Percentiles rank a stretch among this genome's conserved stretches.
phyloP scores from a whole-genome alignment of 768 basidiomycete species.

The Wakefieldia striispora region DNA sequence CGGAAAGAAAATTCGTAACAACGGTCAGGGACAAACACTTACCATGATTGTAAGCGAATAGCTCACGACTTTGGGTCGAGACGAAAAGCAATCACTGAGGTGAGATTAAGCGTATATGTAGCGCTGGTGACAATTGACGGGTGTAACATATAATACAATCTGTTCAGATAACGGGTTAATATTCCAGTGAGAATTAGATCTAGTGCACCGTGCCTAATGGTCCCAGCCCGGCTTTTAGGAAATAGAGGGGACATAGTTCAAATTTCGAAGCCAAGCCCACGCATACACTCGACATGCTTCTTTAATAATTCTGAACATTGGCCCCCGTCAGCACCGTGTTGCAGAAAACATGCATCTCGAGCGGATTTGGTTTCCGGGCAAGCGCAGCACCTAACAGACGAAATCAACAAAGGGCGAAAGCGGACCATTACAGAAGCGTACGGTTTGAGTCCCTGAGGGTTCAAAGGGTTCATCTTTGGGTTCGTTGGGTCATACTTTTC shows the following conservation, averaged over 20 bases:
- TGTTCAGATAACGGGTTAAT: slow-evolving; percentile 1
- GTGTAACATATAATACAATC: not conserved
- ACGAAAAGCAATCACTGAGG: too few species aligned
- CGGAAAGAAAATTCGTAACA: not conserved
- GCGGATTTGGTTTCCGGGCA: slow-evolving; percentile 90
- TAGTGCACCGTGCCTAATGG: not conserved
- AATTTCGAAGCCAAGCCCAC: slow-evolving; percentile 82
- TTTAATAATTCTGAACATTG: slow-evolving; percentile 81
- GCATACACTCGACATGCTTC: slow-evolving; percentile 90
- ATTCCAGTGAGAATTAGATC: not conserved
- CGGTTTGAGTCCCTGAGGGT: slow-evolving; percentile 96
- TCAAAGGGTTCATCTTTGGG: slow-evolving; percentile 82
- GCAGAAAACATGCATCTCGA: slow-evolving; percentile 94
- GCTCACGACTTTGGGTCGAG: not conserved
- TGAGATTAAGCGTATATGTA: not conserved
- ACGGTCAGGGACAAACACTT: not conserved
- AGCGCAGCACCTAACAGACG: slow-evolving; percentile 77
- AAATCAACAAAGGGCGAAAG: not conserved
- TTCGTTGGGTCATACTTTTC: slow-evolving; percentile 68
- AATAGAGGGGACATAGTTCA: slow-evolving; percentile 27
- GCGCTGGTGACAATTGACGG: not conserved
- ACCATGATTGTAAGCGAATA: not conserved
- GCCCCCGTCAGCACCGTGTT: slow-evolving; percentile 60
- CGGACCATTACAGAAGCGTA: slow-evolving; percentile 38
- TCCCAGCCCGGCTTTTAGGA: not conserved